phyloP scores from a whole-genome alignment of 441 rosid genomes.

The Jatropha multifida region DNA sequence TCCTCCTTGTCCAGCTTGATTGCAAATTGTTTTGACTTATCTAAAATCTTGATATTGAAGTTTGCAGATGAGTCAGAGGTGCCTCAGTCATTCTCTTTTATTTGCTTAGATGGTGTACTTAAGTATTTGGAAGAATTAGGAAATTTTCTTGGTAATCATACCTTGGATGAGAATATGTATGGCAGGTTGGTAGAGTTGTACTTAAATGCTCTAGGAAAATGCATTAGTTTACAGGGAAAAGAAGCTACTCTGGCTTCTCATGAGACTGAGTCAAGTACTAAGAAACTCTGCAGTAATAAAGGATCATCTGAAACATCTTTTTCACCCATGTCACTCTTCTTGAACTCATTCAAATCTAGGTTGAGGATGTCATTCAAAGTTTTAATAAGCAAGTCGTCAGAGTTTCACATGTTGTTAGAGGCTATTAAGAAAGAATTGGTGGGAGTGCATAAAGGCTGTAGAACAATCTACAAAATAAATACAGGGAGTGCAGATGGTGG shows the following conservation, averaged over 20 bases:
- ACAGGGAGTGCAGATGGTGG: conserved; percentile 65
- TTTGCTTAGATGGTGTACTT: conserved; percentile 86
- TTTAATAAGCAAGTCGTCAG: conserved; percentile 57
- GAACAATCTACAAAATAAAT: conserved; percentile 45
- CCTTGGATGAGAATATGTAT: conserved; percentile 44
- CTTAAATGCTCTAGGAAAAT: conserved; percentile 75
- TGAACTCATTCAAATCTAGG: conserved; percentile 67
- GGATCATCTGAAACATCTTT: conserved; percentile 36
- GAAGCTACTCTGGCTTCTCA: conserved; percentile 71
- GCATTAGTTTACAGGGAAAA: conserved; percentile 81
- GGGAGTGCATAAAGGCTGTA: conserved; percentile 58
- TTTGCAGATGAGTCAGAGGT: conserved; percentile 48
- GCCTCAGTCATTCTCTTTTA: conserved; percentile 49
- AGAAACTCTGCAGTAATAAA: conserved; percentile 37
- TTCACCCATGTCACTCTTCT: conserved; percentile 38
- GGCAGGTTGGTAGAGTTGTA: conserved; percentile 66
- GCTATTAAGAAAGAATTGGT: conserved; percentile 79
- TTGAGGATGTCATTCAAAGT: conserved; percentile 69
- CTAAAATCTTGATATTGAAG: conserved; percentile 54
- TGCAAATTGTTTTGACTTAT: conserved; percentile 46
- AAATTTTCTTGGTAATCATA: conserved; percentile 45
- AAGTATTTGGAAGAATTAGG: conserved; percentile 79
- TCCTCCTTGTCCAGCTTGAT: conserved; percentile 46
- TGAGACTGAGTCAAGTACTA: conserved; percentile 63
- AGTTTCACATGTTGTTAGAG: conserved; percentile 66